Evolutionary conservation across 192 early-diverging fungal species (phyloP), one percentile per base, ranked within the genome.

Genomic region (Phlyctochytrium arcticum): DNA sequence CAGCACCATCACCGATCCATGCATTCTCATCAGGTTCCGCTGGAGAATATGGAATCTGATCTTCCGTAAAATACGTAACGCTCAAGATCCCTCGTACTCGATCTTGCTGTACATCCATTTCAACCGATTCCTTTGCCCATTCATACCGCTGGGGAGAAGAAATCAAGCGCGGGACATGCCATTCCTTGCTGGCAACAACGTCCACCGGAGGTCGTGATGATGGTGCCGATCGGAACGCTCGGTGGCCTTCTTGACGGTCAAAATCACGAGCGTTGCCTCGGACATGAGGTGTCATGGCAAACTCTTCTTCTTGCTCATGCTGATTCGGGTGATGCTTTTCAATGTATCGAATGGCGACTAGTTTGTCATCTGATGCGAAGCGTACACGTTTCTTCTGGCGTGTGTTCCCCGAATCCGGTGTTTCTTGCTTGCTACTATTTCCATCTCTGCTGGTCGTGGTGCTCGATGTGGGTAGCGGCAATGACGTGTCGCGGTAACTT

Each of bases 161-260:
- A 48, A 15, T 61, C 59, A 47, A 30, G 12, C 7, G n/a, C n/a
- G n/a, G n/a, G n/a, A n/a, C n/a, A n/a, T n/a, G n/a, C n/a, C n/a
- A n/a, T n/a, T n/a, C 9, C 35, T 26, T 33, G 30, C 23, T 12
- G 21, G 29, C 31, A 6, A 32, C 26, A 6, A 32, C 54, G 15
- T 17, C 5, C 19, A 33, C 7, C 30, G 23, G 5, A 15, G 26
- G 17, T 23, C 12, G 42, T 33, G 42, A 26, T 2, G 23, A 19
- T 23, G 26, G 0, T 6, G 36, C 42, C 6, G 26, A 26, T 21
- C 35, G 8, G 42, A 66, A 66, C 12, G 54, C 64, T 17, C 37
- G 36, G 12, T 66, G 54, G 17, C 64, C 64, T 32, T 66, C 64
- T 36, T 66, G 54, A 6, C 64, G 64, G 32, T 66, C 64, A 34